Base-by-base conservation (phyloP, 371 early-diverging fungal genomes). In the Gilbertella persicaria region DNA sequence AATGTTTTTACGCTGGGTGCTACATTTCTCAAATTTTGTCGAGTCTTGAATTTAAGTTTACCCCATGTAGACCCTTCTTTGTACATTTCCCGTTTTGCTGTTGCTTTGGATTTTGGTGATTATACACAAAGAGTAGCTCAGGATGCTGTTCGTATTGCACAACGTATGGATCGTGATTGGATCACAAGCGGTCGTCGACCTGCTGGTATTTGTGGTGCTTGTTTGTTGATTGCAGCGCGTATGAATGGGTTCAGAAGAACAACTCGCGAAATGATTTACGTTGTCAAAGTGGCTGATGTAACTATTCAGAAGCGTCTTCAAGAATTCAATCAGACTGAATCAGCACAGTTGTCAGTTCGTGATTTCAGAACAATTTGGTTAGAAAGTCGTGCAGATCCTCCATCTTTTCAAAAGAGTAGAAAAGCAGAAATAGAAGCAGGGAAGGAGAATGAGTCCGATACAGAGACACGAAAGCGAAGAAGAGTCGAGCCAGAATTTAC, bases 151-250 rank as follows among this genome's bases (percentile, higher is more conserved):
- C 85, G 96, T 16, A 69, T 99, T 14, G 93, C 96, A 3, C 85
- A 87, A 48, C 85, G 99, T 43, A 98, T 99, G 99, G 92, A 95
- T 48, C 83, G 97, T 43, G 99, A 99, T 79, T 99, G 99, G 99
- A 96, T 99, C 50, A 80, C 89, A 39, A 87, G 85, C 1, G 99
- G 99, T 38, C 86, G 99, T 62, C 83, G 97, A 16, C 99, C 99
- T 7, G 89, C 97, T n/a, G 99, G 99, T 62, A 88, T 99, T 28
- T 99, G 99, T 75, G 99, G 98, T 25, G 99, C 99, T 4, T 87
- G 95, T 50, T 68, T 99, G 39, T 77, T 96, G 40, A 90, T 99
- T 58, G 95, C 99, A 1, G 92, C 96, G 6, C 71, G 99, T 51
- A 96, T 99, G 87, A 90, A 98, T 60, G 91, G 92, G 24, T 97